A percentile compares a stretch with the other conserved stretches of the same genome.
phyloP scores from a whole-genome alignment of 306 rosid species.

The Malus orientalis region DNA sequence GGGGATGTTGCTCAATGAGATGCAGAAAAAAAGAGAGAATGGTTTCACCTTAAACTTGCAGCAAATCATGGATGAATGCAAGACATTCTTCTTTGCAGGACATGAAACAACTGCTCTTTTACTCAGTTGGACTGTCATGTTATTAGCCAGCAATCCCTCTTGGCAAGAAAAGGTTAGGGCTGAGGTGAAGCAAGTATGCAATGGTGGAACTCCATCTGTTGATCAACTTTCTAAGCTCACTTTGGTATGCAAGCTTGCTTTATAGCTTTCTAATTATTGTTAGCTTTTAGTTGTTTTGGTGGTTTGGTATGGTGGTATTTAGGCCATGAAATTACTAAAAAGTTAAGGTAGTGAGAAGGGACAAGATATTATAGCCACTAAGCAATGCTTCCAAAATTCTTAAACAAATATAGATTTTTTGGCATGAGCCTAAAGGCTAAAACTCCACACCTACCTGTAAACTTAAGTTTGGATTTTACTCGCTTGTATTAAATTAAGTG shows the following conservation, averaged over 20 bases:
- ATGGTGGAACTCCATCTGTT: constrained; percentile 43
- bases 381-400: neutral
- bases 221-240: constrained; percentile 74
- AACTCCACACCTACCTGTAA: neutral
- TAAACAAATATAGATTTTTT: neutral
- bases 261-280: neutral
- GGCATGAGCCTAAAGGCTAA: neutral
- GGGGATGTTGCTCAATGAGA: constrained; percentile 78
- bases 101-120: constrained; percentile 89
- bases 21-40: constrained; percentile 43
- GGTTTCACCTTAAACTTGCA: constrained; percentile 60
- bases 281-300: neutral
- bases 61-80: constrained; percentile 88
- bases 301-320: neutral
- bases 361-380: constrained; percentile 6
- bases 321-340: constrained; percentile 1
- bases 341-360: neutral
- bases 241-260: constrained; percentile 33
- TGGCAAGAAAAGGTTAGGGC: constrained; percentile 77
- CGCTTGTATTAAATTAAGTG: neutral
- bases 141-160: constrained; percentile 57
- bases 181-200: constrained; percentile 53
- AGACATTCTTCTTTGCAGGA: constrained; percentile 95
- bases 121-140: constrained; percentile 91
- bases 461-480: neutral